Percentiles rank a stretch among this genome's conserved stretches.
Evolutionary conservation across 225 moss, liverwort and hornwort species (phyloP).

Genomic region (Physcomitrium patens): DNA sequence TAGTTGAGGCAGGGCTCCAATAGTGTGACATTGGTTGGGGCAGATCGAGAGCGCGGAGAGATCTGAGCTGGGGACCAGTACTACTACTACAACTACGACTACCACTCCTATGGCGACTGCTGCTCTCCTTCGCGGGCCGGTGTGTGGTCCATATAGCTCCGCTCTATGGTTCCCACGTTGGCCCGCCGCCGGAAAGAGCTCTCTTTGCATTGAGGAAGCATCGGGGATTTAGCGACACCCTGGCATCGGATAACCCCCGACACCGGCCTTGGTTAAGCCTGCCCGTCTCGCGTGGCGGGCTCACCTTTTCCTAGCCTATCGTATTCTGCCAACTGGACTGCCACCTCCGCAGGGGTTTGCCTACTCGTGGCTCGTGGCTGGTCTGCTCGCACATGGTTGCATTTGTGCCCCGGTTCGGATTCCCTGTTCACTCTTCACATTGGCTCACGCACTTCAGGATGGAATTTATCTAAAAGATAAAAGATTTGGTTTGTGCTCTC

Average conservation of each 20-base stretch:
- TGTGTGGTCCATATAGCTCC: too few relatives aligned
- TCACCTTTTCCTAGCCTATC: too few relatives aligned
- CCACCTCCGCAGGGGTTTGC: constrained; percentile 30
- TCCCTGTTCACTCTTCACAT: too few relatives aligned
- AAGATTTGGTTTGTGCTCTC: too few relatives aligned
- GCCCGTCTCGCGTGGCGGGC: constrained; percentile 4
- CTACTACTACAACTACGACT: too few relatives aligned
- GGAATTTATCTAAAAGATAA: too few relatives aligned
- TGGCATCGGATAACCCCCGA: constrained; percentile 32
- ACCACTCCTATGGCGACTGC: neutral
- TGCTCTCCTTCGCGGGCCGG: neutral
- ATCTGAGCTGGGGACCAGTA: neutral
- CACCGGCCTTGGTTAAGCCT: neutral
- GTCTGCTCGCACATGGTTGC: too few relatives aligned
- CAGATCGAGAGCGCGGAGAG: neutral
- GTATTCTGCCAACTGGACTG: constrained; percentile 35
- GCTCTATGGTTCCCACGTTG: neutral
- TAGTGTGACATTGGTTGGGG: neutral
- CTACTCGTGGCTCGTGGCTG: too few relatives aligned
- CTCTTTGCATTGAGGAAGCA: constrained; percentile 11
- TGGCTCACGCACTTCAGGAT: too few relatives aligned
- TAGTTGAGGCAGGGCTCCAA: neutral
- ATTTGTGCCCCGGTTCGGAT: too few relatives aligned
- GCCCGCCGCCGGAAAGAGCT: constrained; percentile 26
- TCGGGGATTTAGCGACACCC: constrained; percentile 23